Evolutionary conservation across 2,329 filamentous ascomycete genomes (phyloP), one percentile per base, ranked within the genome.

Genomic region (Capronia coronata): DNA sequence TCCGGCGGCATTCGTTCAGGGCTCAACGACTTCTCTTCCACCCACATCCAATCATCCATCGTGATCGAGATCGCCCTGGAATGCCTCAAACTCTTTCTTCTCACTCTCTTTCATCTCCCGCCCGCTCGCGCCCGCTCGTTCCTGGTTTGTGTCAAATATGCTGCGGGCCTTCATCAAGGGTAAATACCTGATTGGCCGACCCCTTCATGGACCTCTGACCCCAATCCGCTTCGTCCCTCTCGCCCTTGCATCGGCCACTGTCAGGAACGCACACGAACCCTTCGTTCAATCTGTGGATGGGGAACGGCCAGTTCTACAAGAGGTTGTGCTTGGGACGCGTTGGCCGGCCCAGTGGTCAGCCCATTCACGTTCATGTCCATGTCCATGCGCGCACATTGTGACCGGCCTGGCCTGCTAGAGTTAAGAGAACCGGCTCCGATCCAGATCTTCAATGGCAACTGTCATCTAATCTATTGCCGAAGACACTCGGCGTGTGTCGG

Each of bases 21-120:
- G 6, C 13, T n/a, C 14, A 37, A 16, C 34, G 6, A 13, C 2
- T 2, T 16, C 25, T 29, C 43, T 19, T 27, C 40, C 9, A 27
- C 13, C 41, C 48, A 43, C 35, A 39, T 43, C 52, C 52, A 55
- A 55, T 51, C 48, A 55, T 32, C 40, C 25, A 8, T 5, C 6
- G 23, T 8, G 14, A 49, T 51, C 48, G 50, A 25, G 37, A 46
- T 47, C 43, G 43, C 21, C 41, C 27, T 48, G 39, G 34, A 37
- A 37, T 37, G 34, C 6, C 18, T 18, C 34, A 7, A 18, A n/a
- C n/a, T n/a, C n/a, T n/a, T n/a, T n/a, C n/a, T n/a, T n/a, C n/a
- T n/a, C 34, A 13, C 13, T n/a, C 34, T 37, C 34, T 37, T 46
- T 32, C 38, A 29, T 41, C 18, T 32, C 30, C 22, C 27, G 19